These are phyloP conservation scores for Neobulgaria alba DNA, from an alignment of 2,329 filamentous ascomycete genomes.

Conservation along the genomic window DNA sequence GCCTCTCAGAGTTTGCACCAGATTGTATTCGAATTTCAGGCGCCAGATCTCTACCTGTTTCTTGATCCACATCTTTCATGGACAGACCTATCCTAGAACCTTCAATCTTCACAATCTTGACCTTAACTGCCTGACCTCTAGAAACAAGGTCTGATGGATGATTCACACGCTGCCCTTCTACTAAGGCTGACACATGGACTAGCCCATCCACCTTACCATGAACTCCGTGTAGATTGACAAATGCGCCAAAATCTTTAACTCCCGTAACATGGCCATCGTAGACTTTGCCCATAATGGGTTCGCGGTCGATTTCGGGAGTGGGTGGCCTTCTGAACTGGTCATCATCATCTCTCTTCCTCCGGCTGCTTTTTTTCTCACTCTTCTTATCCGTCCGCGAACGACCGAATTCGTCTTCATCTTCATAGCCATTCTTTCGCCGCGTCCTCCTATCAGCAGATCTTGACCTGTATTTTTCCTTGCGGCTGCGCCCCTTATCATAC, in stretches of 20 bases:
- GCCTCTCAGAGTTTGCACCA: conserved; percentile 78
- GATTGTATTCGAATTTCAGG: conserved; percentile 73
- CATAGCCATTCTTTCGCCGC: conserved; percentile 39
- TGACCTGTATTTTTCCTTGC: conserved; percentile 38
- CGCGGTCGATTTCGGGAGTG: conserved; percentile 68
- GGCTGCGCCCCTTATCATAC: conserved; percentile 28
- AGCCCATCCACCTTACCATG: conserved; percentile 84
- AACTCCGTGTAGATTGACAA: conserved; percentile 85
- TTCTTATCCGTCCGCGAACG: conserved; percentile 33
- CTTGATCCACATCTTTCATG: conserved; percentile 96
- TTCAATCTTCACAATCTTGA: conserved; percentile 86
- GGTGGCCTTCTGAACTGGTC: conserved; percentile 59
- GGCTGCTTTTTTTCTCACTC: conserved; percentile 34
- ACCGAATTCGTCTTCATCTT: conserved; percentile 53
- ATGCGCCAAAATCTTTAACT: conserved; percentile 90
- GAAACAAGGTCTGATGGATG: conserved; percentile 84
- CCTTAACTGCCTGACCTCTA: conserved; percentile 75
- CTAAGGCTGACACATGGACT: conserved; percentile 86
- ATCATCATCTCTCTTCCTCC: conserved; percentile 37
- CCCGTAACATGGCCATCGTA: conserved; percentile 88
- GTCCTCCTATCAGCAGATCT: conserved; percentile 38
- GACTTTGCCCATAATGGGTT: conserved; percentile 73
- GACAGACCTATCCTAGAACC: conserved; percentile 75
- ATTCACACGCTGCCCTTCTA: conserved; percentile 76
- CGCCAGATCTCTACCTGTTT: conserved; percentile 72